Percentiles rank a stretch among this genome's conserved stretches.
Conservation (phyloP, 257 asterid genomes). For the Fraxinus cuspidata region DNA sequence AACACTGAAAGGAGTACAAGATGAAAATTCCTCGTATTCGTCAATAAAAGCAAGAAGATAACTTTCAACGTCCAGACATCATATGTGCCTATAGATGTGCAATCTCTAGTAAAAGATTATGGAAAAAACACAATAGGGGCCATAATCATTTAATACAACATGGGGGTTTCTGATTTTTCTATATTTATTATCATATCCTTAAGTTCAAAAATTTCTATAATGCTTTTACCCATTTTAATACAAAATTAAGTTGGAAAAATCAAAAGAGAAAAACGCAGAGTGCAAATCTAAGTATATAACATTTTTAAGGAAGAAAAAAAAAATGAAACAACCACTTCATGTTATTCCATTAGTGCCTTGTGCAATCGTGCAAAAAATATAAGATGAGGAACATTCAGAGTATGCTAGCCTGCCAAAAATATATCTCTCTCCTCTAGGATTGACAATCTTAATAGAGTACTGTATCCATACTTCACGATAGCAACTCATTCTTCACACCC, state of each 20-base stretch:
- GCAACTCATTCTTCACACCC: not conserved
- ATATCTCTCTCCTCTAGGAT: not conserved
- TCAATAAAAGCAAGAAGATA: not conserved
- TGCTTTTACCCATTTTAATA: not conserved
- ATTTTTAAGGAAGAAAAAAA: not conserved
- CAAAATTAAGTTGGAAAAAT: not conserved
- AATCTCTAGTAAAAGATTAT: not conserved
- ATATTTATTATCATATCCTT: not conserved
- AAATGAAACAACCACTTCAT: not conserved
- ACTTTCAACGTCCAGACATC: not conserved
- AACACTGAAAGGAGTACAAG: not conserved
- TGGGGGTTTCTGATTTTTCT: not conserved
- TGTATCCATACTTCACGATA: not conserved
- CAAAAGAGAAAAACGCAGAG: not conserved
- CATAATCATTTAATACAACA: not conserved
- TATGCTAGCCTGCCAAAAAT: not conserved
- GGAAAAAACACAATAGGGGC: not conserved
- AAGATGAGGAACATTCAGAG: not conserved
- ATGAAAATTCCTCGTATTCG: not conserved
- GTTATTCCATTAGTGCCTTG: not conserved
- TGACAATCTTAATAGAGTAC: not conserved
- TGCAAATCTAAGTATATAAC: not conserved
- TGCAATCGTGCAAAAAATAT: not conserved
- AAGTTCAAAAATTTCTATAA: not conserved
- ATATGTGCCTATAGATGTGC: not conserved